phyloP scores from a whole-genome alignment of 805 yeast species.

The Zygoascus bituminiphila region DNA sequence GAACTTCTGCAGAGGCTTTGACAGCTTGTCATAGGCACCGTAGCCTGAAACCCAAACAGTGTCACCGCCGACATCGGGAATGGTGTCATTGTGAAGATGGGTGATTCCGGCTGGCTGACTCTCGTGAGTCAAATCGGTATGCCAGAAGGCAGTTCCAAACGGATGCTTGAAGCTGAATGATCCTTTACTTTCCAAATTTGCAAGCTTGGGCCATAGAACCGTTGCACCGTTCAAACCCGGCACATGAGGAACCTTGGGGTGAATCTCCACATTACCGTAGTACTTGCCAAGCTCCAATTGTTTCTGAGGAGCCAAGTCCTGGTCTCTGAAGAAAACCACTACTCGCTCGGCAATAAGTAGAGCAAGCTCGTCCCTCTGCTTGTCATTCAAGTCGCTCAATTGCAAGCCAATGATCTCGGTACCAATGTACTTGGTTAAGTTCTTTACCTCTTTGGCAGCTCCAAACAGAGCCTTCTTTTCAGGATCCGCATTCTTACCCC shows the following conservation, averaged over 20 bases:
- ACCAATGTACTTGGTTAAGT: constrained; percentile 41
- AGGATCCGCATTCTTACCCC: constrained; percentile 33
- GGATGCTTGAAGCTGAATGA: constrained; percentile 15
- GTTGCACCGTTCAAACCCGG: constrained; percentile 22
- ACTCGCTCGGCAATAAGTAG: constrained; percentile 40
- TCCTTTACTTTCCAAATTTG: constrained; percentile 21
- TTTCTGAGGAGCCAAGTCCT: constrained; percentile 35
- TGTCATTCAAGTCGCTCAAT: constrained; percentile 34
- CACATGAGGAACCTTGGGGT: constrained; percentile 28
- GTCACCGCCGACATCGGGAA: constrained; percentile 46
- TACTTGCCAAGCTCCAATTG: constrained; percentile 40
- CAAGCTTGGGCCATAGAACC: constrained; percentile 26
- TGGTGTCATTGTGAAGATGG: constrained; percentile 43
- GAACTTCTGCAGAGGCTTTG: constrained; percentile 40
- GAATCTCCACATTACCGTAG: constrained; percentile 37
- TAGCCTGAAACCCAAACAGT: constrained; percentile 47
- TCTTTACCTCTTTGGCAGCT: constrained; percentile 35
- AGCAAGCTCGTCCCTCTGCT: constrained; percentile 42
- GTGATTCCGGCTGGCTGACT: constrained; percentile 50
- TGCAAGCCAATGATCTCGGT: constrained; percentile 44
- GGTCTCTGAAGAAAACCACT: constrained; percentile 45
- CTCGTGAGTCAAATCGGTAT: constrained; percentile 50
- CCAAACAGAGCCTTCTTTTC: constrained; percentile 33
- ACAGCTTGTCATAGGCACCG: constrained; percentile 45
- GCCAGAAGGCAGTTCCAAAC: constrained; percentile 35